Evolutionary conservation across 2,329 filamentous ascomycete genomes (phyloP).

Genomic region (Ophiocordyceps robertsii): DNA sequence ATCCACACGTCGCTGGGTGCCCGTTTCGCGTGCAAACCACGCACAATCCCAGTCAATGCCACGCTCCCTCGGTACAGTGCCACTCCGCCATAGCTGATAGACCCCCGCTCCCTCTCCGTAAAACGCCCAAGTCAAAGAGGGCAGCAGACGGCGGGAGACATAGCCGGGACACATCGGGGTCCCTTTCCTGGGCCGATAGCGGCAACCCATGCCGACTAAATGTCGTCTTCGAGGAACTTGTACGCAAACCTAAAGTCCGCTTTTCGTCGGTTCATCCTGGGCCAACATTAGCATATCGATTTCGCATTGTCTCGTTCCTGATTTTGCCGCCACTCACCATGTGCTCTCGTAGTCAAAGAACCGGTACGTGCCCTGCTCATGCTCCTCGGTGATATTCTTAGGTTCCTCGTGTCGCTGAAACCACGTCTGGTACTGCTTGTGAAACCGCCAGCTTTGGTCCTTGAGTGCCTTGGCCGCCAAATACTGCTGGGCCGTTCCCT

Average conservation of each 20-base stretch:
- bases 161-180: too few relatives aligned
- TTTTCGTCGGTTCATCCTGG: constrained; percentile 96
- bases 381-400: constrained; percentile 97
- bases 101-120: not conserved
- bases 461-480: constrained; percentile 94
- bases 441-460: constrained; percentile 96
- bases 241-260: constrained; percentile 98
- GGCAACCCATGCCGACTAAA: not conserved
- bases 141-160: too few relatives aligned
- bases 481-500: constrained; percentile 91
- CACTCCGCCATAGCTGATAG: not conserved
- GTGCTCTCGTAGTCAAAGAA: constrained; percentile 99
- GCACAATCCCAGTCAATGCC: not conserved
- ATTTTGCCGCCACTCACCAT: constrained; percentile 48
- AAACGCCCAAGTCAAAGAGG: not conserved
- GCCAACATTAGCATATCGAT: constrained; percentile 6
- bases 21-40: not conserved
- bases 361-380: constrained; percentile 94
- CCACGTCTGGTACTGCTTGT: constrained; percentile 99
- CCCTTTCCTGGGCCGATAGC: too few relatives aligned
- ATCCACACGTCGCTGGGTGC: not conserved
- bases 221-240: constrained; percentile 89
- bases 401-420: constrained; percentile 97
- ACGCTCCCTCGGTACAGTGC: not conserved
- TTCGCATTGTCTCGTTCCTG: constrained; percentile 1